Evolutionary conservation across 169 alveolate species (phyloP).

Genomic region (Cyclospora cayetanensis): DNA sequence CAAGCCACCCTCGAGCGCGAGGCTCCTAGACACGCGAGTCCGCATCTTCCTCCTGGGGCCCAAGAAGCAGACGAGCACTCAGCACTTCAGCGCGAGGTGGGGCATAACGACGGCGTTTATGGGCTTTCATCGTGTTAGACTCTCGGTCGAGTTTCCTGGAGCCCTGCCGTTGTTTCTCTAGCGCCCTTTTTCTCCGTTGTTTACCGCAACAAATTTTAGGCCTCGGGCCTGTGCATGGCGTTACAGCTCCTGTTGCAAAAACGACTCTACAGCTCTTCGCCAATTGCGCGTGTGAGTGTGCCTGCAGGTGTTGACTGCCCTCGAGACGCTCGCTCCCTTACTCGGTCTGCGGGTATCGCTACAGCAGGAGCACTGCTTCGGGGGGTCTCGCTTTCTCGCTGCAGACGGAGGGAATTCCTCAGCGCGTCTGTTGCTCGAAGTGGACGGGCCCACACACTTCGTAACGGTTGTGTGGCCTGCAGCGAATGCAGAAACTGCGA

Average conservation of each 20-base stretch:
- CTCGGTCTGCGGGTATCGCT: neutral
- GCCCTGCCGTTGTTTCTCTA: neutral
- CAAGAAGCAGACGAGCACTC: too few species aligned
- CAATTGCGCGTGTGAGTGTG: too few species aligned
- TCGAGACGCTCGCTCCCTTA: too few species aligned
- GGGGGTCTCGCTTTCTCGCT: neutral
- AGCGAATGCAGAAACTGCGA: neutral
- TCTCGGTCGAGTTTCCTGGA: neutral
- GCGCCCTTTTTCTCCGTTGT: neutral
- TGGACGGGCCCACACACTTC: conserved; percentile 3
- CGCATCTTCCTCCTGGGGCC: neutral
- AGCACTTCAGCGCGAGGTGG: neutral
- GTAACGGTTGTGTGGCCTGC: neutral
- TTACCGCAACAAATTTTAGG: neutral
- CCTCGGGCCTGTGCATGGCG: neutral
- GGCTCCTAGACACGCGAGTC: neutral
- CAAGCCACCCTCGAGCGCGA: neutral
- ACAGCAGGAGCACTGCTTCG: neutral
- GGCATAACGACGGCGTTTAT: neutral
- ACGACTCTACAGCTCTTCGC: too few species aligned
- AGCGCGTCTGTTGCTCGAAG: neutral
- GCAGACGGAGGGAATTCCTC: neutral
- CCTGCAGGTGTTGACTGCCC: too few species aligned
- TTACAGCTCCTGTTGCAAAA: neutral
- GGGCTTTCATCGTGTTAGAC: neutral